Evolutionary conservation across 257 asterid genomes (phyloP), one percentile per base, ranked within the genome.

Genomic region (Henckelia pumila): DNA sequence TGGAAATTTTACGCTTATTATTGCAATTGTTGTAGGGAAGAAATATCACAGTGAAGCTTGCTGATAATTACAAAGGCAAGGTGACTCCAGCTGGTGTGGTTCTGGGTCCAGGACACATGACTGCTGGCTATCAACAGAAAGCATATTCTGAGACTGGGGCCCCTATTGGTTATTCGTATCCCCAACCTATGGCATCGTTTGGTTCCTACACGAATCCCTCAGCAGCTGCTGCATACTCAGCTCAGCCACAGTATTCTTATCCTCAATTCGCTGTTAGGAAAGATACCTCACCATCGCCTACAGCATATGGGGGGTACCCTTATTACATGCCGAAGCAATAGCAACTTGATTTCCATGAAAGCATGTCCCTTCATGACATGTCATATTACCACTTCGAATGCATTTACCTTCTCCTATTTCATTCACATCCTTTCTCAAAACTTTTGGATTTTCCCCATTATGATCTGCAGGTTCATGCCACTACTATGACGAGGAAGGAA

Each of bases 1-100:
- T 40, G 53, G 68, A 61, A 21, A 16, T 23, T 40, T 30, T 59
- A 9, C n/a, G 20, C 26, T 56, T 57, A 24, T 66, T 11, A 49
- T 55, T 25, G n/a, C 59, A 24, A 26, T 63, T 50, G 64, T 70
- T 73, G 67, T 89, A 88, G 95, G 97, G 96, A 59, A 83, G 96
- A 82, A 83, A 80, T 59, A 69, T 91, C 57, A 83, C 89, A 2
- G 96, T 88, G 75, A 91, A 91, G 85, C 89, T 88, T 66, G 97
- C 97, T 26, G 97, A 88, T 78, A 91, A 86, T 66, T 69, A 77
- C 85, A 91, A 85, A 82, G 85, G 86, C 58, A 91, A 79, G 76
- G 76, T 68, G 19, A 23, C 75, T 22, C 84, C 83, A 2, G 61
- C 86, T 33, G 62, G 92, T 1, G 49, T 74, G 67, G 82, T 75